phyloP scores from a whole-genome alignment of 306 rosid genomes.

The Albizia julibrissin region DNA sequence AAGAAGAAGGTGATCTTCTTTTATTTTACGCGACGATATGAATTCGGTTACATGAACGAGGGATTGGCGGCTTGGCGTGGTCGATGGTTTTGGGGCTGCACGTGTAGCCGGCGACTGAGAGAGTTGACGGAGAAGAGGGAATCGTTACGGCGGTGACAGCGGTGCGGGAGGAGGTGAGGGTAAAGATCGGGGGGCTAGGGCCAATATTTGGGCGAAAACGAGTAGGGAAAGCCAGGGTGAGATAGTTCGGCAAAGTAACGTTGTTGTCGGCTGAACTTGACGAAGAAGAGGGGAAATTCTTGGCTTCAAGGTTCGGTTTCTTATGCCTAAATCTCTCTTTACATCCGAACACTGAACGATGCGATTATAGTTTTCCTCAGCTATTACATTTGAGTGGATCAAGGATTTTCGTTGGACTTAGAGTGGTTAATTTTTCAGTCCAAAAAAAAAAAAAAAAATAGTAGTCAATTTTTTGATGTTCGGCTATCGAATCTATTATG shows the following conservation, averaged over 20 bases:
- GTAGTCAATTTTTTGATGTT: background rate
- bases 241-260: background rate
- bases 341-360: background rate
- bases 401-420: background rate
- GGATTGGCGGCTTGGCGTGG: background rate
- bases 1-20: background rate
- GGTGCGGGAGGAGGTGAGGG: background rate
- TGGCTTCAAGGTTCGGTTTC: background rate
- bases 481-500: background rate
- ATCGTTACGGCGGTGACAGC: background rate
- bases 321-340: background rate
- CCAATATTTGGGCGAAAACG: background rate
- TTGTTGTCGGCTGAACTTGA: background rate
- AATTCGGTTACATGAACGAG: background rate
- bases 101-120: background rate
- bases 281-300: background rate
- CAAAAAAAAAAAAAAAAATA: background rate
- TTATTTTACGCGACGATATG: background rate
- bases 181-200: background rate
- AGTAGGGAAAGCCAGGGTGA: background rate
- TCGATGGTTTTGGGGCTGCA: background rate
- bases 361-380: background rate
- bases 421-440: background rate
- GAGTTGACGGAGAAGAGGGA: background rate
- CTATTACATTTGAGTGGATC: background rate